These are phyloP conservation scores for Scutellaria galericulata DNA, from an alignment of 257 asterid species.

Conservation along the genomic window DNA sequence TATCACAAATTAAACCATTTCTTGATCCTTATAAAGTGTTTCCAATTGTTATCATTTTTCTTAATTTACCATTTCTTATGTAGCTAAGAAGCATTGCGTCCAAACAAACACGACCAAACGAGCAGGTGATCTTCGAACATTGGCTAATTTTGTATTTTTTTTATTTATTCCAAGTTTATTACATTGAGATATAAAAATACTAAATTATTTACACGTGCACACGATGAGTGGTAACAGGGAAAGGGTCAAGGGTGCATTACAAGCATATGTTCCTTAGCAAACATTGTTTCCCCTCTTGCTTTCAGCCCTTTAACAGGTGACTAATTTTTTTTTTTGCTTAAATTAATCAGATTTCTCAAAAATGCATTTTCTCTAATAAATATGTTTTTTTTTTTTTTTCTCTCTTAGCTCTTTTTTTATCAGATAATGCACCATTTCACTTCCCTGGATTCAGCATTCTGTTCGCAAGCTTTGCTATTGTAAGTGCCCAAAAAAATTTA, in stretches of 20 bases:
- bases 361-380: neutral
- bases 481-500: conserved; percentile 40
- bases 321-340: neutral
- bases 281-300: conserved; percentile 70
- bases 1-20: neutral
- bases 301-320: conserved; percentile 85
- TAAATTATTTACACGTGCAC: neutral
- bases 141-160: too few species aligned
- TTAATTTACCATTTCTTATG: conserved; percentile 16
- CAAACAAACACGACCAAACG: conserved; percentile 77
- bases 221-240: conserved; percentile 49
- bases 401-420: conserved; percentile 66
- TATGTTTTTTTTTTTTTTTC: neutral
- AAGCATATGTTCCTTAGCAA: conserved; percentile 73
- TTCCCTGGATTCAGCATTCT: conserved; percentile 90
- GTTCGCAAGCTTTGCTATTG: conserved; percentile 69
- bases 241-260: conserved; percentile 87
- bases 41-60: neutral
- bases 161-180: neutral
- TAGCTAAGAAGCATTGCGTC: conserved; percentile 90
- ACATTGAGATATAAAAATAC: neutral
- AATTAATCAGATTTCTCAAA: neutral
- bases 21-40: neutral
- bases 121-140: conserved; percentile 54
- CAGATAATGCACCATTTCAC: conserved; percentile 77